A percentile compares a stretch with the other conserved stretches of the same genome.
Conservation (phyloP, 2,329 filamentous ascomycete species). For the Sarocladium kiliense region DNA sequence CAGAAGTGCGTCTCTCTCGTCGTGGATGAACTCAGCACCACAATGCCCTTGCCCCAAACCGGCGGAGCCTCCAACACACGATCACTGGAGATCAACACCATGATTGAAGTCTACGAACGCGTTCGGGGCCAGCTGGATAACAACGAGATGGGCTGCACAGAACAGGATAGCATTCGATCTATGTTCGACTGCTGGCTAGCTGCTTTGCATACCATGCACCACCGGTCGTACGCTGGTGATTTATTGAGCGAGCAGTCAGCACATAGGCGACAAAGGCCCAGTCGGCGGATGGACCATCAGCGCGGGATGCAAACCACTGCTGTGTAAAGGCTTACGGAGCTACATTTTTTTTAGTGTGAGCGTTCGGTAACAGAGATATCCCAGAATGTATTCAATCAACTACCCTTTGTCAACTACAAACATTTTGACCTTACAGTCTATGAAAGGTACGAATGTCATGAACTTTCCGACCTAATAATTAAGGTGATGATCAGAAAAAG, state of each 20-base stretch:
- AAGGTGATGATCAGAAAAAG: too few relatives aligned
- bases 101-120: slow-evolving; percentile 55
- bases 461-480: too few relatives aligned
- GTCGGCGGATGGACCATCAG: slow-evolving; percentile 1
- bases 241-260: slow-evolving; percentile 1
- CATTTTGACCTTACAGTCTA: too few relatives aligned
- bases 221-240: not conserved
- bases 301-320: not conserved
- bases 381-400: not conserved
- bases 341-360: not conserved
- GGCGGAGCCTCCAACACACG: not conserved
- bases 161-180: slow-evolving; percentile 22
- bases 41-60: slow-evolving; percentile 19
- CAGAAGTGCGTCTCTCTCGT: slow-evolving; percentile 48
- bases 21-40: slow-evolving; percentile 42
- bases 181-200: slow-evolving; percentile 49
- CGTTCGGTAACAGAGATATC: slow-evolving; percentile 5
- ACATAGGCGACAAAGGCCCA: not conserved
- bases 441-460: too few relatives aligned
- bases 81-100: slow-evolving; percentile 47
- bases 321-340: not conserved
- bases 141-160: slow-evolving; percentile 26
- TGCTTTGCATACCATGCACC: slow-evolving; percentile 42
- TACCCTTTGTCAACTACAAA: too few relatives aligned
- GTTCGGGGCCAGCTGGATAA: slow-evolving; percentile 40